Base-by-base conservation (phyloP, 2,329 filamentous ascomycete genomes). In the Diaporthe ampelina region DNA sequence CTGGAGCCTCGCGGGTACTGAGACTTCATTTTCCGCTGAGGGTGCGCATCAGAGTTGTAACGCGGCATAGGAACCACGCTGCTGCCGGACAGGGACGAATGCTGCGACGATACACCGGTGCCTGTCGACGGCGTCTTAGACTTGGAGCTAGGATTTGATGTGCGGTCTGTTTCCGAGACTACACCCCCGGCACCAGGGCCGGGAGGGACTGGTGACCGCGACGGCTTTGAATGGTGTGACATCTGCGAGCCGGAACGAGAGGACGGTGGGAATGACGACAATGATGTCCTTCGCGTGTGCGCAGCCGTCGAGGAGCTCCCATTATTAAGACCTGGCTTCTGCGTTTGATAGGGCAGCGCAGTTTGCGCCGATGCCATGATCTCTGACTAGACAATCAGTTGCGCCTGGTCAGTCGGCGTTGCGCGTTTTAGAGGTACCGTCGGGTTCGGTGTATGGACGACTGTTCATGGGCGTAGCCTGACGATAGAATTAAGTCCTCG, bases 1-100 rank as follows among this genome's bases (percentile, higher is more conserved):
- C 87, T 86, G 15, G 91, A 90, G 73, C 92, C 88, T n/a, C 91
- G 88, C 21, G 94, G 94, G 80, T 95, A 95, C 79, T 95, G 94
- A 26, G 94, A 94, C 73, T 91, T 92, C 80, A 93, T 84, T 80
- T 88, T 91, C 78, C 89, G 88, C 24, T 85, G 83, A 7, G 88
- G 87, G 72, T 87, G 86, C 48, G 86, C 84, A 76, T 88, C 84
- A 75, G 87, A 83, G 81, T 91, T 84, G 81, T 87, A 79, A 77
- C 87, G 84, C 74, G 88, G 83, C 6, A 72, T 75, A 24, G 73
- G 74, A n/a, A 74, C 58, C 32, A 32, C 69, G 37, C 74, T 48
- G 70, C 54, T 75, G 76, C 83, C 84, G 76, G 89, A 88, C 75
- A 94, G 81, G 54, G 90, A 88, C 78, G 92, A 88, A 83, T 93